Conservation (phyloP, 2,329 filamentous ascomycete genomes). For the Dothidotthia symphoricarpi region DNA sequence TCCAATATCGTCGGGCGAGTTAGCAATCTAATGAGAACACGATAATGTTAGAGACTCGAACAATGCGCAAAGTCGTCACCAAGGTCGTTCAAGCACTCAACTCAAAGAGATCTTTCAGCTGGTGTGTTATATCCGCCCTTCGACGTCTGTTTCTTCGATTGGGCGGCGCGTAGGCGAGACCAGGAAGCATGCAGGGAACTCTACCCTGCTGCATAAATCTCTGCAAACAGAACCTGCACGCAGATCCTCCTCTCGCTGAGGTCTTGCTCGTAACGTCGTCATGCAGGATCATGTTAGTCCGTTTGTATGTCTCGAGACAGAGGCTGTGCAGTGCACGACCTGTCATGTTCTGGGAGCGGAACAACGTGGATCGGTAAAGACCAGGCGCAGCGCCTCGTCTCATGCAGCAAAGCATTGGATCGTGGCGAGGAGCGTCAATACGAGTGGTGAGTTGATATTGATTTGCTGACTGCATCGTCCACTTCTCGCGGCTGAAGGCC, state of each 20-base stretch:
- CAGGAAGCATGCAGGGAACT: constrained; percentile 13
- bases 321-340: not conserved
- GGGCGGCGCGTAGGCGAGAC: constrained; percentile 10
- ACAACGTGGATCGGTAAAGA: not conserved
- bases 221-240: not conserved
- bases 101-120: no score
- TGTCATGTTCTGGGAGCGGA: not conserved
- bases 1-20: no score
- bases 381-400: constrained; percentile 2
- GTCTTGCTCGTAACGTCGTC: no score
- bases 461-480: constrained; percentile 10
- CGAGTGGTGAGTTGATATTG: constrained; percentile 20
- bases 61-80: no score
- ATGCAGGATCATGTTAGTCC: no score
- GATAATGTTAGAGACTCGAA: no score
- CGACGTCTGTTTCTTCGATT: not conserved
- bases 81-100: no score
- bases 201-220: constrained; percentile 5
- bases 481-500: constrained; percentile 4
- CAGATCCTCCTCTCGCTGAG: constrained; percentile 1
- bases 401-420: constrained; percentile 5
- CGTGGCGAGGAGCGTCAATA: constrained; percentile 10
- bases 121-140: no score
- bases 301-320: no score
- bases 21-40: no score